Percentiles rank a stretch among this genome's conserved stretches.
Evolutionary conservation across 352 stramenopile species (phyloP).

Genomic region (Phytophthora pisi): DNA sequence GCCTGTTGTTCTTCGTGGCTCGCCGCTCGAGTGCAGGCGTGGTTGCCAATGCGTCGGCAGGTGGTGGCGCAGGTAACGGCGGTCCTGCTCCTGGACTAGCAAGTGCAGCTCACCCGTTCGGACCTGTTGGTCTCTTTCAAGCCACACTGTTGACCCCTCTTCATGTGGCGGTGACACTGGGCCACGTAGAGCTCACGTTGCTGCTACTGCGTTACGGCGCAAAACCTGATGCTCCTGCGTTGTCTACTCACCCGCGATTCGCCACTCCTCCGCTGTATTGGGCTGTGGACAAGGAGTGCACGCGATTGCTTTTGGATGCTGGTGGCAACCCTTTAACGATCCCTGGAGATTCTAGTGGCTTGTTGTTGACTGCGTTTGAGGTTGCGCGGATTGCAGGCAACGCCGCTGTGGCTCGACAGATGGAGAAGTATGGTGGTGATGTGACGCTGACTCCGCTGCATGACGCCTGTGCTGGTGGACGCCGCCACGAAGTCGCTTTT

Average conservation of each 20-base stretch:
- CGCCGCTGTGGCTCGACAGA: constrained; percentile 63
- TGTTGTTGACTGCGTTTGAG: constrained; percentile 74
- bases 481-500: constrained; percentile 64
- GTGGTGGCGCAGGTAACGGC: constrained; percentile 24
- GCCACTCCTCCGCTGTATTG: constrained; percentile 74
- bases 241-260: constrained; percentile 65
- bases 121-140: constrained; percentile 57
- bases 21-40: constrained; percentile 35
- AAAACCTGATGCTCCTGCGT: constrained; percentile 57
- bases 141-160: constrained; percentile 75
- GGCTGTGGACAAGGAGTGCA: constrained; percentile 72
- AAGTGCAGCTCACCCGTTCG: constrained; percentile 56
- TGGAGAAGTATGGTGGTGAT: constrained; percentile 82
- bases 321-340: constrained; percentile 74
- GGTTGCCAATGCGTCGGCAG: constrained; percentile 24
- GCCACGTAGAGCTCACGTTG: constrained; percentile 69
- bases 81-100: constrained; percentile 31
- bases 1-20: constrained; percentile 57
- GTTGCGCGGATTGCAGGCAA: constrained; percentile 71
- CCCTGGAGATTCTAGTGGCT: constrained; percentile 19
- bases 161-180: constrained; percentile 75
- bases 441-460: constrained; percentile 82
- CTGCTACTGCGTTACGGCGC: constrained; percentile 66
- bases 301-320: constrained; percentile 64
- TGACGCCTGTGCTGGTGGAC: constrained; percentile 58